These are phyloP conservation scores for Rozella allomycis DNA, from an alignment of 371 early-diverging fungal genomes.

Conservation along the genomic window DNA sequence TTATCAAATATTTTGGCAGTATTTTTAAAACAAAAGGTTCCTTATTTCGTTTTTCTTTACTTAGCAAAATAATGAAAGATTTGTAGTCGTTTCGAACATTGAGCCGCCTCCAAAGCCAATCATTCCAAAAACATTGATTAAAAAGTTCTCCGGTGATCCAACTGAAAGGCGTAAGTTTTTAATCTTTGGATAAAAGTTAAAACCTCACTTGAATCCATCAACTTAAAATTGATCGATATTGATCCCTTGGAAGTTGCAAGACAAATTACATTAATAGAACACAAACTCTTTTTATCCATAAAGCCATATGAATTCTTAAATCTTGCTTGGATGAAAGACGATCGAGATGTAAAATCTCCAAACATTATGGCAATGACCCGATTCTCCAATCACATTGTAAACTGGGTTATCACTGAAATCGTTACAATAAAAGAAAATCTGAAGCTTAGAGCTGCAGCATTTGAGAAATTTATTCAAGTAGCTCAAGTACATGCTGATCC, in stretches of 20 bases:
- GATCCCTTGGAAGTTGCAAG: slow-evolving; percentile 5
- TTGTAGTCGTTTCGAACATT: not conserved
- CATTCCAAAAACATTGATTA: slow-evolving; percentile 16
- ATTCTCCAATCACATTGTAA: slow-evolving; percentile 25
- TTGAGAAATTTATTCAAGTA: slow-evolving; percentile 9
- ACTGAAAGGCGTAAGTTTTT: not conserved
- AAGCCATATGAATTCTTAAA: slow-evolving; percentile 25
- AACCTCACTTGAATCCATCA: slow-evolving; percentile 1
- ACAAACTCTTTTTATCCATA: slow-evolving; percentile 20
- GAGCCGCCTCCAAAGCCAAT: slow-evolving; percentile 18
- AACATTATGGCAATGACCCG: slow-evolving; percentile 23
- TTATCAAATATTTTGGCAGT: no score
- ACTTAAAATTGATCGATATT: slow-evolving; percentile 2
- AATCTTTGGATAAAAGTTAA: not conserved
- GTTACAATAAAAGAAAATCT: slow-evolving; percentile 13
- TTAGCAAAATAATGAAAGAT: not conserved
- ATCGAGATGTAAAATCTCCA: slow-evolving; percentile 21
- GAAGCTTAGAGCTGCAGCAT: slow-evolving; percentile 13
- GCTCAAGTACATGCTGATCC: slow-evolving; percentile 5
- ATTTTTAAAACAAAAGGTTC: no score
- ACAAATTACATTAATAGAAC: slow-evolving; percentile 15
- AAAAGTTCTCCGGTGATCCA: slow-evolving; percentile 7
- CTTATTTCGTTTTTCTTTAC: no score
- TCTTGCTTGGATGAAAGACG: slow-evolving; percentile 28
- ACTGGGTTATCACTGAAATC: slow-evolving; percentile 29